Evolutionary conservation across 768 basidiomycete species (phyloP), one percentile per base, ranked within the genome.

Genomic region (Leucosporidium yakuticum): DNA sequence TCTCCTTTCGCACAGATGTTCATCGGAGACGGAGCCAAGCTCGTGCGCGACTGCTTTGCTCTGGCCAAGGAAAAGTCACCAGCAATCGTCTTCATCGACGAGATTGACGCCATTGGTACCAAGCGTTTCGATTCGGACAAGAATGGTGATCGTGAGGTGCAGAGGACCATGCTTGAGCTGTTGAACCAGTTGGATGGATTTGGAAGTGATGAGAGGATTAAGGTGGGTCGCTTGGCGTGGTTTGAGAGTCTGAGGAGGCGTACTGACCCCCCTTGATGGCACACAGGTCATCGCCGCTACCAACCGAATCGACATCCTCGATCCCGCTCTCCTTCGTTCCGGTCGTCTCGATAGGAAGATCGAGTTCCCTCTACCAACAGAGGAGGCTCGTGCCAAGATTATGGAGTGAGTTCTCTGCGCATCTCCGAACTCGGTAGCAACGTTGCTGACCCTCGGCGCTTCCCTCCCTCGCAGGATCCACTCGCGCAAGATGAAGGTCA

Each of bases 91-190:
- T 97, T 97, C 81, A 97, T 97, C 72, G 95, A 98, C 76, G 95
- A 98, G 77, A 79, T 98, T 77, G 95, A 98, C 78, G 94, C 94
- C n/a, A 95, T 98, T 74, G 95, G 95, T 51, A 98, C 95, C 17
- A 97, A 97, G 79, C 89, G 96, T 12, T 98, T 98, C 77, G 96
- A 99, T 77, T 93, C 90, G 23, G 95, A 98, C 80, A 99, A 98
- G 84, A 91, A 91, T 76, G 96, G 96, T 69, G 96, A 99, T 79
- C 86, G 96, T 77, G 96, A 99, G 78, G 96, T 99, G n/a, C 96
- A 99, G 79, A 82, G 96, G 69, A 99, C 96, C n/a, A 99, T 99
- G 96, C 82, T 99, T 77, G 96, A 99, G 78, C 83, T 99, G 55
- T 85, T 99, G 70, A 99, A 99, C 79, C 96, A 99, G 80, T 82